Percentiles rank a stretch among this genome's conserved stretches.
These are phyloP conservation scores for Gracilaria gracilis DNA, from an alignment of 23 red algal genomes.

Conservation along the genomic window DNA sequence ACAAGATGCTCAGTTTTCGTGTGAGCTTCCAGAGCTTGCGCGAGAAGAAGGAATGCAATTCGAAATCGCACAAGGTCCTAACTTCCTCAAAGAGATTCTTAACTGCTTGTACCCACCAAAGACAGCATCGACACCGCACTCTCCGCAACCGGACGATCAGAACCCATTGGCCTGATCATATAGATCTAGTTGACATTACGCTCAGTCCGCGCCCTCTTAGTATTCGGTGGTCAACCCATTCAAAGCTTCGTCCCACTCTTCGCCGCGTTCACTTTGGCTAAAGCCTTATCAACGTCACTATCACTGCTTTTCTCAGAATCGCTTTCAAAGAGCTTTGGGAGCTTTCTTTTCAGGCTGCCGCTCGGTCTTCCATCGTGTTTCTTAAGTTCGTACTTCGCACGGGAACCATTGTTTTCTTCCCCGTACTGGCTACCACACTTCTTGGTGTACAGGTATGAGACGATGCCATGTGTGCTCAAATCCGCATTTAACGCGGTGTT, in stretches of 20 bases:
- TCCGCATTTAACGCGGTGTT: constrained; percentile 55
- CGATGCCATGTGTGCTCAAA: constrained; percentile 57
- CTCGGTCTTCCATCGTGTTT: not conserved
- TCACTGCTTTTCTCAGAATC: constrained; percentile 41
- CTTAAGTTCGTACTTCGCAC: not conserved
- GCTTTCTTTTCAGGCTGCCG: constrained; percentile 8
- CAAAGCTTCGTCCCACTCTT: constrained; percentile 50
- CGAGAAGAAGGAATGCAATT: constrained; percentile 25
- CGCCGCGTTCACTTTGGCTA: not conserved
- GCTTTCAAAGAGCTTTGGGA: constrained; percentile 29
- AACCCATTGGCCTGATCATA: not conserved
- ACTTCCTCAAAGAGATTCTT: constrained; percentile 9
- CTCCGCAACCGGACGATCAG: not conserved
- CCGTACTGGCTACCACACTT: constrained; percentile 22
- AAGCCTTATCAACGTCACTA: constrained; percentile 29
- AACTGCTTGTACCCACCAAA: constrained; percentile 29
- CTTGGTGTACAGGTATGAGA: constrained; percentile 71
- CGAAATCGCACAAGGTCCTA: constrained; percentile 15
- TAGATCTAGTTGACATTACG: not conserved
- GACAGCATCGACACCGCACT: not conserved
- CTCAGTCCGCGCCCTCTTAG: not conserved
- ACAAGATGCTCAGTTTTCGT: constrained; percentile 4
- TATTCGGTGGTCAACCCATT: constrained; percentile 5
- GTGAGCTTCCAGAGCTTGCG: constrained; percentile 11
- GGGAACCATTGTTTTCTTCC: not conserved